These are phyloP conservation scores for Aureobasidium sp. DNA, from an alignment of 2,329 filamentous ascomycete species.

Conservation along the genomic window DNA sequence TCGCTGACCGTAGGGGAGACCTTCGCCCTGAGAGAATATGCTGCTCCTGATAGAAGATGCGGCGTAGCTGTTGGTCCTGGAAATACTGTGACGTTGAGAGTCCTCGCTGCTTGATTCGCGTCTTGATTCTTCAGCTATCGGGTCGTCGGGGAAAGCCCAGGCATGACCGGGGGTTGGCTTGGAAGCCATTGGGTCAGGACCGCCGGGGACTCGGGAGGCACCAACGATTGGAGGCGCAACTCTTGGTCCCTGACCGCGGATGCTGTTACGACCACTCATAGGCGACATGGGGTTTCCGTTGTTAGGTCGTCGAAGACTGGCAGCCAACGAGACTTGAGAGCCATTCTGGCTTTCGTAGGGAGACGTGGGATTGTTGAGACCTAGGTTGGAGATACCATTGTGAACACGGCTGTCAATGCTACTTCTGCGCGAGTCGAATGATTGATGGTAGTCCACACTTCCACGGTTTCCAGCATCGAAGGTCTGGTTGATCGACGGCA, in stretches of 20 bases:
- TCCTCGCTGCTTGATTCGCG: constrained; percentile 43
- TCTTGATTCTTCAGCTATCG: constrained; percentile 43
- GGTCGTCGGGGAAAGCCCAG: constrained; percentile 68
- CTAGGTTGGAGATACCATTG: constrained; percentile 61
- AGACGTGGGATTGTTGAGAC: constrained; percentile 51
- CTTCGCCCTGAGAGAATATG: constrained; percentile 68
- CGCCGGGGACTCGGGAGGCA: constrained; percentile 54
- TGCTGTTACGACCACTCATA: constrained; percentile 28
- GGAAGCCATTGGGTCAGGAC: constrained; percentile 58
- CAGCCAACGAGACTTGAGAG: constrained; percentile 68
- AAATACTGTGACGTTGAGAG: constrained; percentile 46
- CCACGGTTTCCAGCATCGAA: constrained; percentile 29
- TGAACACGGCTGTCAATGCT: constrained; percentile 77
- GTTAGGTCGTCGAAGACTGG: constrained; percentile 53
- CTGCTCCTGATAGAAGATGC: constrained; percentile 73
- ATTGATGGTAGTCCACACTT: constrained; percentile 39
- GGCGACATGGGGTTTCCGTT: constrained; percentile 41
- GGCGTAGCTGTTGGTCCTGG: constrained; percentile 67
- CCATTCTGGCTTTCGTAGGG: constrained; percentile 73
- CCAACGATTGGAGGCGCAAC: constrained; percentile 72
- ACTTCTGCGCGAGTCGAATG: constrained; percentile 59
- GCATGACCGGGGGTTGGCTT: constrained; percentile 76
- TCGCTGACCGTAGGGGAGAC: constrained; percentile 64
- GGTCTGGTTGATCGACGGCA: constrained; percentile 53
- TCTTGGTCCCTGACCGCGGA: constrained; percentile 43